Evolutionary conservation across 2,329 filamentous ascomycete species (phyloP).

Genomic region (Beauveria australis): DNA sequence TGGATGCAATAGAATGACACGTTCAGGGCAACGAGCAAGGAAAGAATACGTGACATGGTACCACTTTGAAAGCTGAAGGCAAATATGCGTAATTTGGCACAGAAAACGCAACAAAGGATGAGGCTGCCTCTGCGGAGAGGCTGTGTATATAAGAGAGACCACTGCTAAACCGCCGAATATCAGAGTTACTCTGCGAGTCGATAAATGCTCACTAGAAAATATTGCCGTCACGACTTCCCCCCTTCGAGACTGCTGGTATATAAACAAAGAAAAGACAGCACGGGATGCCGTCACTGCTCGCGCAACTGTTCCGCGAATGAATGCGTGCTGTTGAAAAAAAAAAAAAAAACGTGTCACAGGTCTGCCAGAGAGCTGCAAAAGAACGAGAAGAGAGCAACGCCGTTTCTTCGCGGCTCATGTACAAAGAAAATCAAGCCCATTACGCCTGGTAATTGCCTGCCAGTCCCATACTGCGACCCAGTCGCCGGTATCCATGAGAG

Average conservation of each 20-base stretch:
- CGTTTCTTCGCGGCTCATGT: slow-evolving; percentile 20
- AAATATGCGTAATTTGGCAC: not conserved
- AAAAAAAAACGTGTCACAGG: not conserved
- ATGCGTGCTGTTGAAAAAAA: not conserved
- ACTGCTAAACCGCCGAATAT: not conserved
- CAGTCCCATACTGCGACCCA: slow-evolving; percentile 57
- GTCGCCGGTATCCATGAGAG: slow-evolving; percentile 48
- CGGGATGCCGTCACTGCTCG: not conserved
- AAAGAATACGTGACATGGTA: too few species aligned
- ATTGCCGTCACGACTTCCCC: not conserved
- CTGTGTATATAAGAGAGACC: not conserved
- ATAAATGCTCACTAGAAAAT: not conserved
- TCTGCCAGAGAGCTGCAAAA: not conserved
- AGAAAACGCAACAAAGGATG: not conserved
- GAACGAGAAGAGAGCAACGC: not conserved
- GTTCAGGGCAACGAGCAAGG: not conserved
- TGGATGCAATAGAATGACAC: too few species aligned
- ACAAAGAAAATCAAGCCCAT: slow-evolving; percentile 50
- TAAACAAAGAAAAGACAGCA: not conserved
- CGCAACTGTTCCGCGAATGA: not conserved
- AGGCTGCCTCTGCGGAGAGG: not conserved
- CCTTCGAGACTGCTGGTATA: not conserved
- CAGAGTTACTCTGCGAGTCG: not conserved
- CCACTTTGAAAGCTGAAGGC: not conserved
- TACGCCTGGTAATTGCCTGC: slow-evolving; percentile 45